A percentile compares a stretch with the other conserved stretches of the same genome.
phyloP scores from a whole-genome alignment of 176 grass and related monocot species.

The Panicum miliaceum region DNA sequence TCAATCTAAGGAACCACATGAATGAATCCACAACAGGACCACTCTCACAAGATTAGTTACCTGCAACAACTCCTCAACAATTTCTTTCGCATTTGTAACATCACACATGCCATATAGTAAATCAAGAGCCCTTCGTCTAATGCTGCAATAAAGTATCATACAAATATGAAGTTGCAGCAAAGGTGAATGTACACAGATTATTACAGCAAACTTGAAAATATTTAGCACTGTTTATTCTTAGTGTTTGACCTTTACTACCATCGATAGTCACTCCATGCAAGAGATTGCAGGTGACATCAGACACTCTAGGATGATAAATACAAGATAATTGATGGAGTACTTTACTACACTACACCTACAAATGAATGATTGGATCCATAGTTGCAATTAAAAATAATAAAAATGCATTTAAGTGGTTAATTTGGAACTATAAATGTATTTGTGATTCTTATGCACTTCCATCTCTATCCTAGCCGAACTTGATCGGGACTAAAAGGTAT shows the following conservation, averaged over 20 bases:
- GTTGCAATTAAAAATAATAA: background rate
- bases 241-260: background rate
- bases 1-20: slow-evolving; percentile 32
- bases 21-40: slow-evolving; percentile 1
- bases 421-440: background rate
- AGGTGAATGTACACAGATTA: background rate
- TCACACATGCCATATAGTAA: slow-evolving; percentile 99
- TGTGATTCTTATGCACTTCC: background rate
- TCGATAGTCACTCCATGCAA: background rate
- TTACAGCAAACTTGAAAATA: background rate
- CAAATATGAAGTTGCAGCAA: slow-evolving; percentile 19
- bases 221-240: background rate
- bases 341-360: slow-evolving; percentile 1
- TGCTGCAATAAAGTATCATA: slow-evolving; percentile 68
- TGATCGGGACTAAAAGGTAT: background rate
- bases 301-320: background rate
- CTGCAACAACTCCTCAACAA: slow-evolving; percentile 98
- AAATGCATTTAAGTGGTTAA: background rate
- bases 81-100: slow-evolving; percentile 98
- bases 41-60: slow-evolving; percentile 52
- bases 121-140: slow-evolving; percentile 98
- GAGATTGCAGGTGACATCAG: background rate
- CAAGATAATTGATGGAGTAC: background rate
- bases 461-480: background rate
- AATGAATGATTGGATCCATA: background rate